Base-by-base conservation (phyloP, 1,284 basidiomycete genomes). In the Psilocybe mexicana region DNA sequence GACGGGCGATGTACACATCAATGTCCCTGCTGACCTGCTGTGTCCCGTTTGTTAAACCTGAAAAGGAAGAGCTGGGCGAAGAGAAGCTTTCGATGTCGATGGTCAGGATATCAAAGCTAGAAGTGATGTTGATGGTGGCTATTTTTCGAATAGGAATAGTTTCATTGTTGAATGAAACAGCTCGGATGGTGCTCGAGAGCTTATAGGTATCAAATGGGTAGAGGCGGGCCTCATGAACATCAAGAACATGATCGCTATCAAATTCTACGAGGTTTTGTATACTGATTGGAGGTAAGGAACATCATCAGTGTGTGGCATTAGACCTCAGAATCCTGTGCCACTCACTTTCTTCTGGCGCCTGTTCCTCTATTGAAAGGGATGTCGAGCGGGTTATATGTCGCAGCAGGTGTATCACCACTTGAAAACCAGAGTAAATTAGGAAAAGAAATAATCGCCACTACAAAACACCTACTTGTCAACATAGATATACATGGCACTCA, bases 131-230 rank as follows among this genome's bases (percentile, higher is more conserved):
- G 30, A 84, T 72, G 8, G 81, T 80, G 6, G 74, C 67, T 1
- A 81, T 58, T 54, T 74, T 75, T 26, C 68, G 74, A 56, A 85
- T 79, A 7, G 77, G 73, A n/a, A 82, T 52, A 2, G 74, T 73
- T 33, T 67, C 44, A 60, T 80, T 78, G 28, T 71, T 67, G 35
- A 67, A 65, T 2, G 72, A 68, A 26, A 73, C 63, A 1, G 74
- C 79, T 2, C 76, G 76, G 14, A 86, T 57, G 18, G 79, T 81
- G 66, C 74, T 81, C 6, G 80, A 74, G 18, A 86, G 73, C 26
- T 72, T 61, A 65, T 86, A 86, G 0, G 74, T 78, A 66, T 86
- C 84, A 66, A 85, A 85, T 1, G 84, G 84, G 63, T 85, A 86
- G 3, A 84, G 66, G 6, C 74, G 77, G 11, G 79, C 77, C 65